These are phyloP conservation scores for Mycena polygramma DNA, from an alignment of 768 basidiomycete species.

Conservation along the genomic window DNA sequence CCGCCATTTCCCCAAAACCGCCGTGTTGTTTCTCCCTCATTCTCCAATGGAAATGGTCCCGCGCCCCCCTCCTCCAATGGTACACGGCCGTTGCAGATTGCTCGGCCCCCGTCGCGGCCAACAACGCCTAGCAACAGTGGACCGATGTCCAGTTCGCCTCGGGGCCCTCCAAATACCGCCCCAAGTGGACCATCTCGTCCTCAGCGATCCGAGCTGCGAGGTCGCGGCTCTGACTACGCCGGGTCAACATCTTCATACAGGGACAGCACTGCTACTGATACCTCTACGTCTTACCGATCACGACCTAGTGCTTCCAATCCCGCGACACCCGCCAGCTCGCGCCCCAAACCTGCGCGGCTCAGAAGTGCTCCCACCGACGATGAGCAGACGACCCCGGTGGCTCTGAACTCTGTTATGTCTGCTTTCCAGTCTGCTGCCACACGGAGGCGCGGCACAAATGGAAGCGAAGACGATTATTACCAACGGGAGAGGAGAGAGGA, in stretches of 20 bases:
- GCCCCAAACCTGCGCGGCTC: conserved; percentile 47
- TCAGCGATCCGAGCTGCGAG: conserved; percentile 75
- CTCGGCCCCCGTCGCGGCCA: conserved; percentile 66
- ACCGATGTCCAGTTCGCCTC: conserved; percentile 53
- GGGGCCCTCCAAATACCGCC: conserved; percentile 53
- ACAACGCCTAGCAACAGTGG: conserved; percentile 63
- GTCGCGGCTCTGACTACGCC: conserved; percentile 66
- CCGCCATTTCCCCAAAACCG: conserved; percentile 67
- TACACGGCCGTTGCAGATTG: conserved; percentile 69
- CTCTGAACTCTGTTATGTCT: conserved; percentile 69
- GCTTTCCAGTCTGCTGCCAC: conserved; percentile 78
- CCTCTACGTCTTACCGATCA: conserved; percentile 48
- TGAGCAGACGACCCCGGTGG: conserved; percentile 57
- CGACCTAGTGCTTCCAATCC: conserved; percentile 45
- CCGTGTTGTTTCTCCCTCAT: conserved; percentile 61
- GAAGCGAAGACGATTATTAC: conserved; percentile 68
- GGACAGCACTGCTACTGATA: conserved; percentile 68
- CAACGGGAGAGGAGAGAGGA: conserved; percentile 72
- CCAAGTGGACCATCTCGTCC: conserved; percentile 72
- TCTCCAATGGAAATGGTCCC: conserved; percentile 54
- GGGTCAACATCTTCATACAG: conserved; percentile 62
- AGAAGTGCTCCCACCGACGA: conserved; percentile 52
- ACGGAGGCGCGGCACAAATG: conserved; percentile 64
- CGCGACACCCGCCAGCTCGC: conserved; percentile 32
- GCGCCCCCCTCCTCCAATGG: conserved; percentile 52